A percentile compares a stretch with the other conserved stretches of the same genome.
Conservation (phyloP, 176 grass and related monocot genomes). For the Bromus sterilis region DNA sequence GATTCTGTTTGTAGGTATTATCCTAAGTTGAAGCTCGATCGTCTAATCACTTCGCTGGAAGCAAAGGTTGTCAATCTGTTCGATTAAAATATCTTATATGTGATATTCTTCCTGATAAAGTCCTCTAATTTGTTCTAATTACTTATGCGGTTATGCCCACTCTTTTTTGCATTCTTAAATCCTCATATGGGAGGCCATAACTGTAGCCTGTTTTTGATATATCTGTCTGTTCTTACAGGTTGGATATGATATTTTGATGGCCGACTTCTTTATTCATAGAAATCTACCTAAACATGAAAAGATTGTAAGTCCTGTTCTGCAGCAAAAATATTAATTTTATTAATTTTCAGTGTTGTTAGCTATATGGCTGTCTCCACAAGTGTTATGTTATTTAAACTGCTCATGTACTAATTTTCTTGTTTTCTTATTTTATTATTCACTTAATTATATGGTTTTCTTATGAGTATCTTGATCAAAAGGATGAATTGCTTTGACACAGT, state of each 20-base stretch:
- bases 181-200: background rate
- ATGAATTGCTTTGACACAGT: background rate
- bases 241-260: slow-evolving; percentile 91
- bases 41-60: slow-evolving; percentile 68
- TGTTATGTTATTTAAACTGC: background rate
- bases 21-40: slow-evolving; percentile 65
- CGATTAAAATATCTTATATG: slow-evolving; percentile 2
- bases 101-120: background rate
- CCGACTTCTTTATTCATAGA: slow-evolving; percentile 86
- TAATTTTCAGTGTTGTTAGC: background rate
- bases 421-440: background rate
- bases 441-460: background rate
- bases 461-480: slow-evolving; percentile 1
- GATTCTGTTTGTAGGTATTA: slow-evolving; percentile 57
- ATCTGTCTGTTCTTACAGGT: slow-evolving; percentile 38
- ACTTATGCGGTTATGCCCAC: background rate
- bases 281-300: slow-evolving; percentile 61
- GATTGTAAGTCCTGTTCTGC: slow-evolving; percentile 65
- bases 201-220: slow-evolving; percentile 2
- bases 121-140: background rate
- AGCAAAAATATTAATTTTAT: background rate
- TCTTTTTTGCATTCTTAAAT: slow-evolving; percentile 12
- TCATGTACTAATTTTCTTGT: background rate
- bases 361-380: background rate
- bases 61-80: slow-evolving; percentile 56